Conservation (phyloP, 371 early-diverging fungal genomes). For the Gilbertella persicaria region DNA sequence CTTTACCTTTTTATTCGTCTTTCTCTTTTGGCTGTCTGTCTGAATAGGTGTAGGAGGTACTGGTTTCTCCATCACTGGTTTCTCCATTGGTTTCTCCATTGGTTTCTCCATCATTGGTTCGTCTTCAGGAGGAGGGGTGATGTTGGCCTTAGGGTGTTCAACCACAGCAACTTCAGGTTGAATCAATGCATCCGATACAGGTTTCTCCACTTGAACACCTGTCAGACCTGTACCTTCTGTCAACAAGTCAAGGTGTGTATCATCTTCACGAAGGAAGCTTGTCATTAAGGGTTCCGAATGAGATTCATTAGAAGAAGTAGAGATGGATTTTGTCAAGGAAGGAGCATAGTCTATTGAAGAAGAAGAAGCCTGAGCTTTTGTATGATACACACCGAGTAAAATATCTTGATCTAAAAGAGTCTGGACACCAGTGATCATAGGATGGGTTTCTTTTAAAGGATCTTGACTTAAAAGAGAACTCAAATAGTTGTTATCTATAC, state of each 20-base stretch:
- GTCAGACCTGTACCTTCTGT: neutral
- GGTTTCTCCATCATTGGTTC: neutral
- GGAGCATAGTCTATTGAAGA: neutral
- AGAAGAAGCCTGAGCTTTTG: neutral
- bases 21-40: neutral
- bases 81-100: too few relatives aligned
- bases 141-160: conserved; percentile 1
- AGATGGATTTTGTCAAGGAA: neutral
- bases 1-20: conserved; percentile 7
- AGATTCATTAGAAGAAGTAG: neutral
- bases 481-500: neutral
- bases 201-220: neutral
- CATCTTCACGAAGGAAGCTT: conserved; percentile 7
- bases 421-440: too few relatives aligned
- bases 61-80: too few relatives aligned
- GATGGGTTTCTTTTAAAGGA: too few relatives aligned
- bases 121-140: conserved; percentile 25
- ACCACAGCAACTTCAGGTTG: neutral
- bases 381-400: too few relatives aligned
- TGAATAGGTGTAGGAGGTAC: neutral
- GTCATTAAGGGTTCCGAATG: conserved; percentile 2
- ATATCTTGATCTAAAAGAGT: too few relatives aligned
- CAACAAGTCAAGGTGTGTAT: neutral
- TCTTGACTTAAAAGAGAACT: conserved; percentile 2
- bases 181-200: neutral